Base-by-base conservation (phyloP, 2,329 filamentous ascomycete genomes). In the Bimuria novae-zelandiae region DNA sequence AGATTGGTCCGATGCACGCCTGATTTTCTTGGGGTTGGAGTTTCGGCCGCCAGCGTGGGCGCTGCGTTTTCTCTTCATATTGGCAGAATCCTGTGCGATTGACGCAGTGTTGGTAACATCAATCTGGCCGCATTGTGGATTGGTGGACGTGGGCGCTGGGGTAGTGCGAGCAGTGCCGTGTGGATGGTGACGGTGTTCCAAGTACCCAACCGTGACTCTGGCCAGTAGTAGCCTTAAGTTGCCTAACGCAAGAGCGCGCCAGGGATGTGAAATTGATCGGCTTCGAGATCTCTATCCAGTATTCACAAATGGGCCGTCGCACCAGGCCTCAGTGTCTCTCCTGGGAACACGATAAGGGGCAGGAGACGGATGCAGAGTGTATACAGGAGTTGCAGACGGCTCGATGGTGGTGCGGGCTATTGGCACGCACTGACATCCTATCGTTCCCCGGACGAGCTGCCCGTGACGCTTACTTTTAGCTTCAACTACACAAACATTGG, bases 51-150 rank as follows among this genome's bases (percentile, higher is more conserved):
- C 49, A 55, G 49, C 60, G 56, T 60, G 55, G 56, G 56, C 44
- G 51, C 44, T 57, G 53, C 55, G 58, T 57, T 68, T 71, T 57
- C 68, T 70, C 61, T 72, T 72, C 67, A 69, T 71, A 60, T 43
- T 54, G 55, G 50, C 23, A 25, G 30, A 19, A 41, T 37, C n/a
- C 32, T 43, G 47, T 53, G 17, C 48, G 54, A 49, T 49, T 47
- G 57, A 54, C 54, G 57, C 25, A 51, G 33, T 33, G 44, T 17
- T 46, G 43, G 17, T 46, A 7, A 21, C 6, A 22, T 14, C 49
- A 27, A 32, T 17, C 25, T 19, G 42, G 39, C 23, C 35, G 17
- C 11, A 23, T 43, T 19, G 23, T 16, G 27, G 21, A 21, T 36
- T 16, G 25, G 40, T 23, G 21, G 17, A 36, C 46, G 37, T 37